Evolutionary conservation across 345 rosid genomes (phyloP).

Genomic region (Iberis pinnata): DNA sequence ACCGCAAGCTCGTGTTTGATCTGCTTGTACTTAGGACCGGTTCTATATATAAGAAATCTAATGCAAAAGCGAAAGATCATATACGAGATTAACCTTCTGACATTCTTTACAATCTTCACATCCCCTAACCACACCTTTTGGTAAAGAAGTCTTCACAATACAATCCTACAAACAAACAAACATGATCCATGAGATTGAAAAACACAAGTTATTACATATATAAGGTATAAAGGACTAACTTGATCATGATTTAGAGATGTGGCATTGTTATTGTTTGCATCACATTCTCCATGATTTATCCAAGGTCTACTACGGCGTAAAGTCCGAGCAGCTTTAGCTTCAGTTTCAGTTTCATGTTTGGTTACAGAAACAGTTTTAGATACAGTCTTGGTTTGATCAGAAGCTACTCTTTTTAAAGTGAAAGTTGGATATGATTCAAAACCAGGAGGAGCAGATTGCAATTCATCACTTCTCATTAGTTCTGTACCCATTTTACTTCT

Average conservation of each 20-base stretch:
- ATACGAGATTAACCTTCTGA: constrained; percentile 80
- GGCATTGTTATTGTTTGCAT: constrained; percentile 38
- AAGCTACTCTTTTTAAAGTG: constrained; percentile 39
- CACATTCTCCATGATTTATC: constrained; percentile 45
- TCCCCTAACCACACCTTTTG: constrained; percentile 79
- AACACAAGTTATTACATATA: constrained; percentile 10
- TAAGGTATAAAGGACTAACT: constrained; percentile 32
- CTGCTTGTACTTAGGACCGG: no score
- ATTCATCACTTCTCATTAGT: constrained; percentile 76
- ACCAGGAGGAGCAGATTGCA: constrained; percentile 92
- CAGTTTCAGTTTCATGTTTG: constrained; percentile 41
- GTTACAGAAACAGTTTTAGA: constrained; percentile 36
- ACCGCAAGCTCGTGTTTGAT: no score
- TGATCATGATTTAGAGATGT: constrained; percentile 46
- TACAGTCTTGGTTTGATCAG: constrained; percentile 29
- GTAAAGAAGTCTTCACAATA: constrained; percentile 41
- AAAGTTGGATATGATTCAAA: constrained; percentile 84
- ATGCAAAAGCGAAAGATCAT: constrained; percentile 4
- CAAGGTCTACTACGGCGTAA: constrained; percentile 56
- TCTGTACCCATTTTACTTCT: constrained; percentile 76
- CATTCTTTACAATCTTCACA: constrained; percentile 72
- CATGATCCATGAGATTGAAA: constrained; percentile 12
- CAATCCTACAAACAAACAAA: constrained; percentile 43
- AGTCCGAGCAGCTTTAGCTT: constrained; percentile 40
- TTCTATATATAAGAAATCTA: neutral